A percentile compares a stretch with the other conserved stretches of the same genome.
Conservation (phyloP, 495 filamentous ascomycete genomes). For the Pseudoneurospora amorphoporcata region DNA sequence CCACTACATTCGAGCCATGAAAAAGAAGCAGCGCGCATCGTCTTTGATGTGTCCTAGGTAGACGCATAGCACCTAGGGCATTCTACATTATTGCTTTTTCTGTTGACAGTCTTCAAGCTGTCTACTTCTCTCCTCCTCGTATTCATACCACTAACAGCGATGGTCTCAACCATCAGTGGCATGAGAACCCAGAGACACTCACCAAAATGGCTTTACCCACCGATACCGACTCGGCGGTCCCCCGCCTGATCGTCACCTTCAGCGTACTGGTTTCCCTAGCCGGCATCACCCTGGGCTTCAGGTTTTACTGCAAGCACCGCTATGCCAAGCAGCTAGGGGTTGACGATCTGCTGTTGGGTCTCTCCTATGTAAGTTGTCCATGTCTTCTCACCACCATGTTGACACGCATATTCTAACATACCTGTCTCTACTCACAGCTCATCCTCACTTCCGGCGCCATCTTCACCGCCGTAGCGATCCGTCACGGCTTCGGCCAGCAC, state of each 20-base stretch:
- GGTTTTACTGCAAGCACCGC: neutral
- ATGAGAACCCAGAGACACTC: neutral
- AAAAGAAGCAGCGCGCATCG: neutral
- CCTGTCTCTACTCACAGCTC: neutral
- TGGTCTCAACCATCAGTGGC: neutral
- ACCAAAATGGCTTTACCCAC: neutral
- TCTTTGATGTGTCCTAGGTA: neutral
- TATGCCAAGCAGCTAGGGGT: neutral
- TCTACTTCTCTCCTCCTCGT: neutral
- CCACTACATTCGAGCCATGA: neutral
- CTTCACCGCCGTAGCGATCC: neutral
- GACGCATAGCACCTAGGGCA: neutral
- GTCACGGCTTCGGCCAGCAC: neutral
- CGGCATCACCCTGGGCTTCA: neutral
- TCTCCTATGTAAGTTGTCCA: neutral
- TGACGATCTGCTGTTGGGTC: neutral
- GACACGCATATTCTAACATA: neutral
- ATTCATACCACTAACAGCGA: neutral
- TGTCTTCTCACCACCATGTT: neutral
- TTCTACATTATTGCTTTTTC: neutral
- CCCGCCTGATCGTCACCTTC: neutral
- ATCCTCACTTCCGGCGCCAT: neutral
- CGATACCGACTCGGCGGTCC: neutral
- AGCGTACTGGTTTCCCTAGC: neutral
- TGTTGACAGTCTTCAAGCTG: neutral